These are phyloP conservation scores for Aciculosporium take DNA, from an alignment of 2,329 filamentous ascomycete species.

Conservation along the genomic window DNA sequence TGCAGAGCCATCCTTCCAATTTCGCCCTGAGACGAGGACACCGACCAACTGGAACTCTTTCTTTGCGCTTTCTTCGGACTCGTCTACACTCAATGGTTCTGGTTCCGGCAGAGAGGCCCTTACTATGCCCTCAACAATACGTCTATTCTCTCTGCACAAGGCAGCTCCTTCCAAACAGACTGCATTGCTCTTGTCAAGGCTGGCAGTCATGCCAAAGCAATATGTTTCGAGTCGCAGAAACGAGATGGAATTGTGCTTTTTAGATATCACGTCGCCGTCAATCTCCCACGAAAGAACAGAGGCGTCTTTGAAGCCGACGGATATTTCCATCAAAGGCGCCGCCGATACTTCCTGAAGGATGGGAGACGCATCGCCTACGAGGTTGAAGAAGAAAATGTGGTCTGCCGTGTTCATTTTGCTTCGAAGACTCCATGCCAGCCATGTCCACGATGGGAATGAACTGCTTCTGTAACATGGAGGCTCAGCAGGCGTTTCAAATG, in stretches of 20 bases:
- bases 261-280: slow-evolving; percentile 18
- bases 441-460: slow-evolving; percentile 23
- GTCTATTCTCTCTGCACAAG: slow-evolving; percentile 11
- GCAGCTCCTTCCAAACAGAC: slow-evolving; percentile 7
- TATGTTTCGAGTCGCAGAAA: slow-evolving; percentile 22
- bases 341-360: slow-evolving; percentile 17
- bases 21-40: slow-evolving; percentile 18
- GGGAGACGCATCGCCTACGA: slow-evolving; percentile 15
- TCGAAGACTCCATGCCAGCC: slow-evolving; percentile 22
- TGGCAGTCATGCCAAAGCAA: slow-evolving; percentile 19
- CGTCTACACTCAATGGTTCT: background rate
- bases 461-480: slow-evolving; percentile 12
- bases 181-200: slow-evolving; percentile 4
- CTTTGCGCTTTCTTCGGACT: background rate
- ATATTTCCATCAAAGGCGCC: slow-evolving; percentile 19
- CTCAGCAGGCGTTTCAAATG: slow-evolving; percentile 9
- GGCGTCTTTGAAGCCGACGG: slow-evolving; percentile 20
- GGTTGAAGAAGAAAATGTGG: slow-evolving; percentile 16
- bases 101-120: slow-evolving; percentile 7
- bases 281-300: slow-evolving; percentile 22
- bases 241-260: slow-evolving; percentile 13
- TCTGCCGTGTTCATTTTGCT: slow-evolving; percentile 5
- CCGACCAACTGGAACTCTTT: slow-evolving; percentile 4
- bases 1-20: slow-evolving; percentile 13
- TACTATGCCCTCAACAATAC: slow-evolving; percentile 9